Percentiles rank a stretch among this genome's conserved stretches.
Conservation (phyloP, 1,284 basidiomycete species). For the Exobasidium cylindrosporum region DNA sequence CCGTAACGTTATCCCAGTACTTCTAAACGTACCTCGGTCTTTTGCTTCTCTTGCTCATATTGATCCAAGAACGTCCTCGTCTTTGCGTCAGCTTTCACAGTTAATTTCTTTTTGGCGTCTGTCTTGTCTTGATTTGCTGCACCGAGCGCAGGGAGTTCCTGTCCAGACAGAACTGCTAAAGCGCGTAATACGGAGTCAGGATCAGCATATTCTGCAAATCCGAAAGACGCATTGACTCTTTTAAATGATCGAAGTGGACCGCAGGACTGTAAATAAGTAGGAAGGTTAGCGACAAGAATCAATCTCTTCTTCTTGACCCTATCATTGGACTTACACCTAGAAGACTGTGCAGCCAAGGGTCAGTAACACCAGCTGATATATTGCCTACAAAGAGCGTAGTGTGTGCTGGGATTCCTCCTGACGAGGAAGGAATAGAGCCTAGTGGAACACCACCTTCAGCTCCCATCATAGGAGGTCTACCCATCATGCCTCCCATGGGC, state of each 20-base stretch:
- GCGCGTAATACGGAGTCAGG: constrained; percentile 82
- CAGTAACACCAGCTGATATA: constrained; percentile 86
- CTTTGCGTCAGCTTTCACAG: constrained; percentile 82
- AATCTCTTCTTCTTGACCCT: not conserved
- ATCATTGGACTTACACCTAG: constrained; percentile 65
- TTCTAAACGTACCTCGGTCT: constrained; percentile 67
- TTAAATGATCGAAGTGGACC: constrained; percentile 83
- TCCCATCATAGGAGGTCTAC: constrained; percentile 6
- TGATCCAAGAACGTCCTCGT: constrained; percentile 80
- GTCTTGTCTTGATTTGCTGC: not conserved
- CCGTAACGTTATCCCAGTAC: not conserved
- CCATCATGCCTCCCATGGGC: constrained; percentile 2
- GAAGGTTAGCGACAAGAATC: constrained; percentile 4
- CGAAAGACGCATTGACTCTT: constrained; percentile 87
- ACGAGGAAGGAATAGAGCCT: constrained; percentile 12
- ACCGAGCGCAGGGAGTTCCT: constrained; percentile 63
- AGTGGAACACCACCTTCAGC: not conserved
- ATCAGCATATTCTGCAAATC: constrained; percentile 87
- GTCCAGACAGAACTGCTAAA: constrained; percentile 72
- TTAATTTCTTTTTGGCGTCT: constrained; percentile 65
- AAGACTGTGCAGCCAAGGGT: constrained; percentile 70
- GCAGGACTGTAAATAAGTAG: constrained; percentile 64
- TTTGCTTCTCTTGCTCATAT: constrained; percentile 73
- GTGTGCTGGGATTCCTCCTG: constrained; percentile 47
- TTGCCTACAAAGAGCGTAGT: constrained; percentile 83